Conservation (phyloP, 2,329 filamentous ascomycete genomes). For the Cryphonectria carpinicola region DNA sequence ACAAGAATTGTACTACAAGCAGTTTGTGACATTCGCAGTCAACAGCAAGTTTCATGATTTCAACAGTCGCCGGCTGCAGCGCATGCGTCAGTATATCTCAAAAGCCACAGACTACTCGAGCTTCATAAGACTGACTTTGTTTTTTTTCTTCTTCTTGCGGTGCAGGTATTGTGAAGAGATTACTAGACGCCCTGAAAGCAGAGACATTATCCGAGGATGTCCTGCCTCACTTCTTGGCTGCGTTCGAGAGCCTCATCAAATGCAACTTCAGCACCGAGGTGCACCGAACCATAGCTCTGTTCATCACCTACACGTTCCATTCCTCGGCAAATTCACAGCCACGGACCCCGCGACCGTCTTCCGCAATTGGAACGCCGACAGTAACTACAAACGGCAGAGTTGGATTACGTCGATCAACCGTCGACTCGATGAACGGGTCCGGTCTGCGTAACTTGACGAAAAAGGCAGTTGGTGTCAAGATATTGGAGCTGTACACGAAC, state of each 20-base stretch:
- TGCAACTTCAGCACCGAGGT: conserved; percentile 83
- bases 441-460: conserved; percentile 53
- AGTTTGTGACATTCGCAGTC: conserved; percentile 87
- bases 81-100: conserved; percentile 74
- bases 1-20: conserved; percentile 88
- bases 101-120: conserved; percentile 5
- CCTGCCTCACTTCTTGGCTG: conserved; percentile 74
- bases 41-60: conserved; percentile 91
- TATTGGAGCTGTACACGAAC: conserved; percentile 77
- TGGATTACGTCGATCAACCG: conserved; percentile 42
- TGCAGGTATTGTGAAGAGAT: conserved; percentile 82
- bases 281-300: conserved; percentile 83
- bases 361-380: conserved; percentile 35
- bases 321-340: conserved; percentile 51
- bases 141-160: conserved; percentile 7
- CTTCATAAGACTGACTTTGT: conserved; percentile 29
- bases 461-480: conserved; percentile 71
- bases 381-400: conserved; percentile 44
- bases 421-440: conserved; percentile 33
- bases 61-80: conserved; percentile 81
- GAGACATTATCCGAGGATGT: conserved; percentile 76
- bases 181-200: conserved; percentile 87
- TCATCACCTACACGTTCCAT: conserved; percentile 91
- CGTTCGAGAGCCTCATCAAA: conserved; percentile 79
- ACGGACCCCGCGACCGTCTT: conserved; percentile 54